phyloP scores from a whole-genome alignment of 768 basidiomycete genomes.

The Boletus rubroflammeus region DNA sequence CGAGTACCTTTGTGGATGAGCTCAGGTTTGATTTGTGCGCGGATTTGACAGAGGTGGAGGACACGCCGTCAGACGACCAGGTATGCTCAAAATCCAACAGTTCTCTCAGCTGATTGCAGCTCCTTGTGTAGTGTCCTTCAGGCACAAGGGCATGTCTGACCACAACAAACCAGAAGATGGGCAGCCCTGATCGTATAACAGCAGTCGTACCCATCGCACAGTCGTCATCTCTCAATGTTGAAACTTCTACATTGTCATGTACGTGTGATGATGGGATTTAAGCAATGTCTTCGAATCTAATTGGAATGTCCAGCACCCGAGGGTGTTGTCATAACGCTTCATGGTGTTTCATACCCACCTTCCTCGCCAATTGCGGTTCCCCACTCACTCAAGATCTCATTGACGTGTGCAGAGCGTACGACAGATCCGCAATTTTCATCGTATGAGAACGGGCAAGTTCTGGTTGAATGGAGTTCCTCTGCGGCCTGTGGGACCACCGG shows the following conservation, averaged over 20 bases:
- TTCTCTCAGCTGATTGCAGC: conserved; percentile 4
- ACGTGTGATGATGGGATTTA: conserved; percentile 27
- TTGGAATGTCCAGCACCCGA: conserved; percentile 42
- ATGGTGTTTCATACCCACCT: conserved; percentile 60
- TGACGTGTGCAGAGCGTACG: conserved; percentile 49
- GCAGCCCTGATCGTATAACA: conserved; percentile 55
- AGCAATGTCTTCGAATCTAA: conserved; percentile 1
- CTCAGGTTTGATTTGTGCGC: conserved; percentile 67
- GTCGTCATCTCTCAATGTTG: conserved; percentile 26
- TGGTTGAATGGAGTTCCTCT: conserved; percentile 60
- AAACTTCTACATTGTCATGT: conserved; percentile 33
- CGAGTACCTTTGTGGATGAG: conserved; percentile 56
- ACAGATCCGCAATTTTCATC: conserved; percentile 51
- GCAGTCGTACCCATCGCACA: conserved; percentile 75
- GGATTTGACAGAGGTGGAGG: conserved; percentile 47
- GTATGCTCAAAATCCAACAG: conserved; percentile 38
- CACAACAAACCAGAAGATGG: conserved; percentile 57
- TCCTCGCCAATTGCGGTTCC: conserved; percentile 39
- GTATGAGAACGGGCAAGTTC: conserved; percentile 54
- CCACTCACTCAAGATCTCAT: conserved; percentile 59
- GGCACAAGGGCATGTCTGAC: conserved; percentile 76
- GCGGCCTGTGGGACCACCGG: conserved; percentile 50
- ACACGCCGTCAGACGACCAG: conserved; percentile 58
- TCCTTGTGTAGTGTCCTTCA: conserved; percentile 50
- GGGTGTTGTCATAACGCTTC: conserved; percentile 52